phyloP scores from a whole-genome alignment of 2,329 filamentous ascomycete genomes.

The Aspergillus piperis region DNA sequence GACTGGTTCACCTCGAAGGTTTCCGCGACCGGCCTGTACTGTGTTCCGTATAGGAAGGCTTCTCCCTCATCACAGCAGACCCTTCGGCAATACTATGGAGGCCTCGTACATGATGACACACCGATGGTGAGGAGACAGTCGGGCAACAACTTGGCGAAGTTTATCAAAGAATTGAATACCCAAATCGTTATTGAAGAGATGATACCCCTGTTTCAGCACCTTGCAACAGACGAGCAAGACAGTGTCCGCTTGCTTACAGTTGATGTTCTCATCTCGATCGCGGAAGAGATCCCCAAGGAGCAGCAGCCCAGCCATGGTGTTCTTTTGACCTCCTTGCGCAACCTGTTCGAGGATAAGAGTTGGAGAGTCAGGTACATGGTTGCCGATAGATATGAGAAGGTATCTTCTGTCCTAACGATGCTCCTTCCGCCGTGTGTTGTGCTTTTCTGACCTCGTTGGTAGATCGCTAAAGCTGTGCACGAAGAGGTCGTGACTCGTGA shows the following conservation, averaged over 20 bases:
- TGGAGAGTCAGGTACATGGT: constrained; percentile 99
- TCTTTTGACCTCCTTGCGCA: constrained; percentile 83
- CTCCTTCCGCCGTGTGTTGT: neutral
- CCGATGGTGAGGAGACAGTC: constrained; percentile 98
- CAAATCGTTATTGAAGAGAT: constrained; percentile 95
- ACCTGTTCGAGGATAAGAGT: constrained; percentile 97
- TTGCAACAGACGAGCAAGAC: constrained; percentile 95
- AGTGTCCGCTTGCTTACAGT: constrained; percentile 95
- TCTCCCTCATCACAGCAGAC: constrained; percentile 84
- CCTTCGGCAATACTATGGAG: constrained; percentile 86
- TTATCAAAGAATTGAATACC: constrained; percentile 94
- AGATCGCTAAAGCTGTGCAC: constrained; percentile 98
- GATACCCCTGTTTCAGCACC: constrained; percentile 97
- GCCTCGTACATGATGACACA: constrained; percentile 95
- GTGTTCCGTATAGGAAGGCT: constrained; percentile 88
- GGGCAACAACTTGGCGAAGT: constrained; percentile 94
- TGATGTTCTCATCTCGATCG: constrained; percentile 92
- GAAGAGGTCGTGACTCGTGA: constrained; percentile 94
- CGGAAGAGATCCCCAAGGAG: constrained; percentile 96
- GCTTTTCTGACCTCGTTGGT: constrained; percentile 20
- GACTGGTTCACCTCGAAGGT: constrained; percentile 99
- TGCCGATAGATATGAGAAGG: constrained; percentile 97
- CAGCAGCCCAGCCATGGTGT: constrained; percentile 96
- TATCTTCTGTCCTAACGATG: constrained; percentile 38
- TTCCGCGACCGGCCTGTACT: constrained; percentile 94